Percentiles rank a stretch among this genome's conserved stretches.
Evolutionary conservation across 2,329 filamentous ascomycete species (phyloP).

Genomic region (Didymella pomorum): DNA sequence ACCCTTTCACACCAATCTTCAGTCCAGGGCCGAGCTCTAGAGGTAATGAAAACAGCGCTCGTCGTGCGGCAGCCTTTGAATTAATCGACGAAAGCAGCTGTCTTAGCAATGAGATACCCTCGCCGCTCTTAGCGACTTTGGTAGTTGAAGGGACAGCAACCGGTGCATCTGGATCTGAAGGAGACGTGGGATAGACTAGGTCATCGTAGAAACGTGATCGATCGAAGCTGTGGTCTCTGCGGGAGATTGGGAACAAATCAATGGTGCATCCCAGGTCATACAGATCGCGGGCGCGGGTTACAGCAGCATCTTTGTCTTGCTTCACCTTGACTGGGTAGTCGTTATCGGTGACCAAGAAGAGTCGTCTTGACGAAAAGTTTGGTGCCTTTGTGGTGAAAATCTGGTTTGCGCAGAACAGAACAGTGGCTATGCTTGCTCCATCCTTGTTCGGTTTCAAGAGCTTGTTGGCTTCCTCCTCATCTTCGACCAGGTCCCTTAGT

Average conservation of each 20-base stretch:
- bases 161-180: slow-evolving; percentile 71
- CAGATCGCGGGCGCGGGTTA: slow-evolving; percentile 89
- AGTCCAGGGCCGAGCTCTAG: slow-evolving; percentile 87
- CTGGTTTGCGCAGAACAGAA: slow-evolving; percentile 94
- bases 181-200: slow-evolving; percentile 81
- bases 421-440: slow-evolving; percentile 80
- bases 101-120: slow-evolving; percentile 80
- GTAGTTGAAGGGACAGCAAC: slow-evolving; percentile 62
- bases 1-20: slow-evolving; percentile 90
- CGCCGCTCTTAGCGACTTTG: slow-evolving; percentile 71
- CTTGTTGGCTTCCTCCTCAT: slow-evolving; percentile 74
- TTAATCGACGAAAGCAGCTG: slow-evolving; percentile 88
- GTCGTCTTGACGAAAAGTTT: slow-evolving; percentile 87
- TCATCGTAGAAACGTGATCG: slow-evolving; percentile 91
- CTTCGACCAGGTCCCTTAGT: slow-evolving; percentile 77
- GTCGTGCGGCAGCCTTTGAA: slow-evolving; percentile 85
- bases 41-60: slow-evolving; percentile 85
- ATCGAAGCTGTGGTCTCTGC: slow-evolving; percentile 76
- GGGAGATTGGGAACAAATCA: slow-evolving; percentile 89
- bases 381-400: slow-evolving; percentile 94
- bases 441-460: slow-evolving; percentile 75
- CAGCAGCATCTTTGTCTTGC: slow-evolving; percentile 74
- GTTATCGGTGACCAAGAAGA: slow-evolving; percentile 97
- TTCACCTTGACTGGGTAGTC: slow-evolving; percentile 81
- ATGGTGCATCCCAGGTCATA: slow-evolving; percentile 93